phyloP scores from a whole-genome alignment of 2,329 filamentous ascomycete species.

The Xylariaceae sp. region DNA sequence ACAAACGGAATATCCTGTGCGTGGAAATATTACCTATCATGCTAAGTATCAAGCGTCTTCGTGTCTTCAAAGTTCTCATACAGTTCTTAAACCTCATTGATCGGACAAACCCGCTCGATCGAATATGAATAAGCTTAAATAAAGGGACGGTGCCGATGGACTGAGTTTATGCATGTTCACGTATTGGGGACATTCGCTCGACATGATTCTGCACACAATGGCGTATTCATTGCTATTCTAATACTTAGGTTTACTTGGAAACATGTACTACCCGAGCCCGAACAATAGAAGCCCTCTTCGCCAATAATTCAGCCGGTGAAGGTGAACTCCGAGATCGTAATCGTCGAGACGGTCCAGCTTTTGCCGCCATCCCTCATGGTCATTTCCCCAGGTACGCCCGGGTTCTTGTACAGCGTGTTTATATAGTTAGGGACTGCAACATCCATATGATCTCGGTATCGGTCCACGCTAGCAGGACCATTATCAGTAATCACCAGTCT shows the following conservation, averaged over 20 bases:
- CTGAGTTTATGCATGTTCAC: not conserved
- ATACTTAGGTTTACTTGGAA: too few relatives aligned
- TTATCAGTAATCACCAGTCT: not conserved
- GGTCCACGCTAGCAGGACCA: slow-evolving; percentile 33
- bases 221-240: not conserved
- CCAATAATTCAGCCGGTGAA: slow-evolving; percentile 4
- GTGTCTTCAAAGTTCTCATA: too few relatives aligned
- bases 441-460: slow-evolving; percentile 36
- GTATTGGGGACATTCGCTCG: not conserved
- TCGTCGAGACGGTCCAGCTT: slow-evolving; percentile 41
- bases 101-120: too few relatives aligned
- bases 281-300: too few relatives aligned
- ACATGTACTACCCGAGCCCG: too few relatives aligned
- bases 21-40: too few relatives aligned
- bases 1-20: too few relatives aligned
- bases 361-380: slow-evolving; percentile 39
- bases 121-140: too few relatives aligned
- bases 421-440: slow-evolving; percentile 36
- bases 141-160: too few relatives aligned
- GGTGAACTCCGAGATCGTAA: slow-evolving; percentile 33
- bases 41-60: too few relatives aligned
- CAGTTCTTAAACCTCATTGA: too few relatives aligned
- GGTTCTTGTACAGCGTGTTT: slow-evolving; percentile 36
- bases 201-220: too few relatives aligned
- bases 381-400: slow-evolving; percentile 40